Base-by-base conservation (phyloP, 805 yeast species). In the Cyberlindnera nakhonratchasimensis region DNA sequence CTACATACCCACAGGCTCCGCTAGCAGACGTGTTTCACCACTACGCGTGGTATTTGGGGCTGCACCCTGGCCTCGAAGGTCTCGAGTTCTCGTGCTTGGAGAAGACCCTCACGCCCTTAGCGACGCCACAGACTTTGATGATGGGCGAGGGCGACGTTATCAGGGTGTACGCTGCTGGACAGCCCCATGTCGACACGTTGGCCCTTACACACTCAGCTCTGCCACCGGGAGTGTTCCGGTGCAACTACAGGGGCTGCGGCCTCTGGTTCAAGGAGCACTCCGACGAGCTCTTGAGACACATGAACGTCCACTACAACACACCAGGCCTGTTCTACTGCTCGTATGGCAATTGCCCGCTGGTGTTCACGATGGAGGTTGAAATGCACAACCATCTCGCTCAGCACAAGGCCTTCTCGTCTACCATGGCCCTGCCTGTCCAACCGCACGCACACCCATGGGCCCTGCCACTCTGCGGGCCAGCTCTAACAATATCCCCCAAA, bases 301-400 rank as follows among this genome's bases (percentile, higher is more conserved):
- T 41, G 45, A 41, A 41, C 22, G 40, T 41, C 25, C 45, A 41
- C 20, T 41, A 36, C 23, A 41, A 41, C 34, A 32, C 31, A n/a
- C 34, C 19, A 12, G 40, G 40, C 2, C 37, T 41, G 5, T 41
- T 41, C 29, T 35, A 13, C 28, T 41, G 45, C 14, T 4, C 29
- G 2, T 24, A 36, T 17, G 20, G 14, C 7, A 14, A 18, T 4
- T 41, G 45, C 19, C 37, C 37, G 4, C 24, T 41, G 25, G 40
- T 28, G 25, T 41, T 41, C 26, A 13, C 37, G 11, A 9, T 21
- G 25, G 40, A 30, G 18, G 14, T 16, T 5, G 40, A 37, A 19
- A 29, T 41, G 17, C 20, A 30, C 5, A 22, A 30, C 4, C 45
- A 41, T 18, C 13, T 28, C 6, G n/a, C 16, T 1, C 37, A 41